A percentile compares a stretch with the other conserved stretches of the same genome.
phyloP scores from a whole-genome alignment of 768 basidiomycete species.

The Strobilomyces dryophilus region DNA sequence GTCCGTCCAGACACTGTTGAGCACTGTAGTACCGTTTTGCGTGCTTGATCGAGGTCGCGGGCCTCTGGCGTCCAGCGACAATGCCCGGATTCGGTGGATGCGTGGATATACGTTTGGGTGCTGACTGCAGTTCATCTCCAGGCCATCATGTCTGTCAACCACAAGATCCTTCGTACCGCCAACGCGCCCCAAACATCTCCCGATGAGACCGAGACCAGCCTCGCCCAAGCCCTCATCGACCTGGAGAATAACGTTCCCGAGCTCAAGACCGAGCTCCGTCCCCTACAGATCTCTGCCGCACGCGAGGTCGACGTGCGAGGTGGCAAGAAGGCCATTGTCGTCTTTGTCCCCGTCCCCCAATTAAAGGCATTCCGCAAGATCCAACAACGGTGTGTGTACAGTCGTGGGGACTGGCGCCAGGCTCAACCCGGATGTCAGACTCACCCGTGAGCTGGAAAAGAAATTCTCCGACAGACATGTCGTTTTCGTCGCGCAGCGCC shows the following conservation, averaged over 20 bases:
- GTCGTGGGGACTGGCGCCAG: background rate
- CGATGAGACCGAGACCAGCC: slow-evolving; percentile 84
- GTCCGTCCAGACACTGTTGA: slow-evolving; percentile 38
- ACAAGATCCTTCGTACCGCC: slow-evolving; percentile 94
- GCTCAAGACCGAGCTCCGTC: slow-evolving; percentile 93
- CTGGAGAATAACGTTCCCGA: slow-evolving; percentile 98
- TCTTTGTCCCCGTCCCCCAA: slow-evolving; percentile 97
- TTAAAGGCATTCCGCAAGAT: slow-evolving; percentile 98
- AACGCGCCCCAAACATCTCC: slow-evolving; percentile 89
- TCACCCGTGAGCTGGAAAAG: slow-evolving; percentile 99
- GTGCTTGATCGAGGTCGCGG: slow-evolving; percentile 20
- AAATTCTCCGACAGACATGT: slow-evolving; percentile 99
- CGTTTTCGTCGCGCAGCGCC: slow-evolving; percentile 97
- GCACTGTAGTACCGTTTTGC: slow-evolving; percentile 7
- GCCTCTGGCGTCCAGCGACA: slow-evolving; percentile 15
- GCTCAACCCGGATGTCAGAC: slow-evolving; percentile 45
- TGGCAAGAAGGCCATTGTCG: slow-evolving; percentile 98
- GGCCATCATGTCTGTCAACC: slow-evolving; percentile 62
- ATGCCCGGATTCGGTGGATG: slow-evolving; percentile 54
- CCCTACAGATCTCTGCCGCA: slow-evolving; percentile 95
- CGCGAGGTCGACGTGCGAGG: slow-evolving; percentile 99
- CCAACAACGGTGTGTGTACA: slow-evolving; percentile 71
- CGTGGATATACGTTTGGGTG: slow-evolving; percentile 38
- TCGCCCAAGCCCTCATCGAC: slow-evolving; percentile 96
- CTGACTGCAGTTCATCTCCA: slow-evolving; percentile 27